phyloP scores from a whole-genome alignment of 176 grass and related monocot genomes.

The Tillandsia fasciculata region DNA sequence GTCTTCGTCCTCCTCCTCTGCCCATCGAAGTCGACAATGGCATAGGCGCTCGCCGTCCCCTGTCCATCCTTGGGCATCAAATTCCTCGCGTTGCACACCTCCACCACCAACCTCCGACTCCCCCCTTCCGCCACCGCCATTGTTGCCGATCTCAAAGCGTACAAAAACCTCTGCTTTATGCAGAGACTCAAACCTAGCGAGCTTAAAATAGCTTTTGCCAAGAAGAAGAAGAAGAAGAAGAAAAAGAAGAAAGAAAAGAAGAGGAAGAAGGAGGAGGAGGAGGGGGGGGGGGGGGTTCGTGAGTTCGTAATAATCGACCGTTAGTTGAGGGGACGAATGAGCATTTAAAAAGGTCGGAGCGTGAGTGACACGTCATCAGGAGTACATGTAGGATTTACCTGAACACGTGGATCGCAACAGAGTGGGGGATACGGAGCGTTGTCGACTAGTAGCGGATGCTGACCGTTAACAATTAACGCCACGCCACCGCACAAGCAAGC shows the following conservation, averaged over 20 bases:
- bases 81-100: constrained; percentile 85
- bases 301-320: background rate
- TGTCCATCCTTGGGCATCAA: constrained; percentile 99
- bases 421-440: constrained; percentile 30
- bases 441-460: constrained; percentile 22
- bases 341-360: constrained; percentile 36
- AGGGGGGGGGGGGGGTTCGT: background rate
- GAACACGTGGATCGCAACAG: constrained; percentile 13
- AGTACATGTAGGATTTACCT: constrained; percentile 31
- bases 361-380: constrained; percentile 9
- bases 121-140: constrained; percentile 38
- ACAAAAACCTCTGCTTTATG: no score
- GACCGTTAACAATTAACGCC: constrained; percentile 10
- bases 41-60: constrained; percentile 90
- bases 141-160: no score
- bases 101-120: constrained; percentile 59
- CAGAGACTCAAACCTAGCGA: background rate
- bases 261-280: background rate
- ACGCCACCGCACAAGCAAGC: constrained; percentile 16
- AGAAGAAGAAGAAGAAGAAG: no score
- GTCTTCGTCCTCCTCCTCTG: constrained; percentile 92
- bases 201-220: background rate
- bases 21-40: constrained; percentile 95
- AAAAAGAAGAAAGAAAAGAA: background rate
- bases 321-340: background rate